Percentiles rank a stretch among this genome's conserved stretches.
Conservation (phyloP, 2,329 filamentous ascomycete species). For the Calonectria leucothoes region DNA sequence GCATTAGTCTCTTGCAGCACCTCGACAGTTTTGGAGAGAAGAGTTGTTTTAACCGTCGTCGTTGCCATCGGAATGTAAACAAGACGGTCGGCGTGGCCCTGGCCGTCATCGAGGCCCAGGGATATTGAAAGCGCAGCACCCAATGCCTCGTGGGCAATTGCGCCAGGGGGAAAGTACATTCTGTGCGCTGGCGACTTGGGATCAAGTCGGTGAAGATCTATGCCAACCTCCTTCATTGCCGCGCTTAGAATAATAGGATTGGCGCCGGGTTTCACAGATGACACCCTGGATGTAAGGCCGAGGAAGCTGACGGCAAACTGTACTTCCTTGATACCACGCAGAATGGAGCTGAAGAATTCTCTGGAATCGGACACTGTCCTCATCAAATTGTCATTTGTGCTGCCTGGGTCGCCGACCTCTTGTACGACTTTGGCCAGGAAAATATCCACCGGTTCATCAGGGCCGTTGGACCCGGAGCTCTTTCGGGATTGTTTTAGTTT, state of each 20-base stretch:
- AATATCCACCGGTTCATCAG: constrained; percentile 66
- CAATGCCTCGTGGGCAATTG: constrained; percentile 94
- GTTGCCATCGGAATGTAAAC: constrained; percentile 98
- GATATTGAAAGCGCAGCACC: constrained; percentile 93
- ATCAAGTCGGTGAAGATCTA: constrained; percentile 92
- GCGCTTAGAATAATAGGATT: constrained; percentile 85
- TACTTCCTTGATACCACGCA: constrained; percentile 94
- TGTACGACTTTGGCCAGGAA: constrained; percentile 80
- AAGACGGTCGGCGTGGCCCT: constrained; percentile 85
- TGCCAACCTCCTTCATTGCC: constrained; percentile 95
- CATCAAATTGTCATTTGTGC: constrained; percentile 74
- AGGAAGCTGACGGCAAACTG: constrained; percentile 95
- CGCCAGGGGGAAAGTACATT: constrained; percentile 96
- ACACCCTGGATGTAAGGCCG: constrained; percentile 84
- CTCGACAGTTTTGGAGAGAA: constrained; percentile 94
- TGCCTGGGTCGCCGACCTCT: constrained; percentile 78
- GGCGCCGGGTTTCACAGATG: constrained; percentile 73
- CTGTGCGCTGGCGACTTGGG: constrained; percentile 93
- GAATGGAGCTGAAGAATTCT: constrained; percentile 88
- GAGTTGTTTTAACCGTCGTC: constrained; percentile 91
- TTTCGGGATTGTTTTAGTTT: constrained; percentile 62
- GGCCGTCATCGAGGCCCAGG: constrained; percentile 90
- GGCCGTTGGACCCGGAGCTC: constrained; percentile 49
- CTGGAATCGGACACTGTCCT: constrained; percentile 91
- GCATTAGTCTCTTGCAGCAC: constrained; percentile 76